These are phyloP conservation scores for Pythium vanterpoolii DNA, from an alignment of 352 stramenopile species.

Conservation along the genomic window DNA sequence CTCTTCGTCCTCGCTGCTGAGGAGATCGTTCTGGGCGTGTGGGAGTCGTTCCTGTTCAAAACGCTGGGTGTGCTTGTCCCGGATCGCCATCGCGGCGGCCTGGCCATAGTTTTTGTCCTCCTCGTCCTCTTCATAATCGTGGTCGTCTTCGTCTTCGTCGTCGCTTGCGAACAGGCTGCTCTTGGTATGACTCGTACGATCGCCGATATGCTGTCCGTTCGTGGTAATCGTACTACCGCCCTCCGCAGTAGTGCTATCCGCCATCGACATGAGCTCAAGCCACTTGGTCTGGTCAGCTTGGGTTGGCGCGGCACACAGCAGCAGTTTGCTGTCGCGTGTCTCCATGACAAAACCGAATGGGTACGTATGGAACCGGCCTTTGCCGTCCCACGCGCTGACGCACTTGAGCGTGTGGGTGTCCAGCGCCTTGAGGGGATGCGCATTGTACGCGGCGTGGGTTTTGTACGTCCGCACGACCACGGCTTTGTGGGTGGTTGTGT, in stretches of 20 bases:
- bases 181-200: neutral
- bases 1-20: constrained; percentile 16
- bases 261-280: constrained; percentile 52
- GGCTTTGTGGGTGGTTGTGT: constrained; percentile 32
- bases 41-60: constrained; percentile 14
- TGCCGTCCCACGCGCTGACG: constrained; percentile 75
- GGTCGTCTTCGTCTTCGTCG: constrained; percentile 12
- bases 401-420: constrained; percentile 63
- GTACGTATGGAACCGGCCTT: constrained; percentile 73
- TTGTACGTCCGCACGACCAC: constrained; percentile 80
- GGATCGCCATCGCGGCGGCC: neutral
- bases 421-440: constrained; percentile 45
- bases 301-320: constrained; percentile 62
- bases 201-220: neutral
- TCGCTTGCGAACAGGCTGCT: constrained; percentile 12
- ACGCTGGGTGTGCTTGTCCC: neutral
- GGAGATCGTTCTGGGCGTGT: constrained; percentile 17
- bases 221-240: neutral
- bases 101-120: neutral
- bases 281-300: constrained; percentile 54
- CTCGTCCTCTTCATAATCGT: neutral
- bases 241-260: neutral
- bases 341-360: constrained; percentile 69
- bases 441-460: constrained; percentile 36
- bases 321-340: constrained; percentile 67